Evolutionary conservation across 2,329 filamentous ascomycete genomes (phyloP), one percentile per base, ranked within the genome.

Genomic region (Sporothrix phasma): DNA sequence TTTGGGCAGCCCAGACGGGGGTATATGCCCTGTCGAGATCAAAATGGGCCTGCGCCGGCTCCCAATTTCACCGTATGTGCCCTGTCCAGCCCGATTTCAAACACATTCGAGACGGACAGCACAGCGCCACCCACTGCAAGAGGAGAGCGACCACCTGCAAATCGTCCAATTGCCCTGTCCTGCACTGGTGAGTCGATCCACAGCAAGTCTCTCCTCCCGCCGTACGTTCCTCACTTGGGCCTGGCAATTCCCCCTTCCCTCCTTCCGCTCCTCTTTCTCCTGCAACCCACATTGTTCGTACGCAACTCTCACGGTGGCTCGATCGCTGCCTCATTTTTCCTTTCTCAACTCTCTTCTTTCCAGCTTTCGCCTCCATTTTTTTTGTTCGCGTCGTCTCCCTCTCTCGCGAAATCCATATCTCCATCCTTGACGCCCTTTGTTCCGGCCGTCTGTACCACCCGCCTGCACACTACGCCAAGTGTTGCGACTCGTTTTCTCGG

Each of bases 401-500:
- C 31, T 22, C 24, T 56, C n/a, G n/a, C 58, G n/a, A n/a, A 4
- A 24, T 45, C 54, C 15, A 43, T 43, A 43, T 43, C 56, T 45
- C 39, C 37, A 26, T 59, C 54, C 39, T 53, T 5, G 56, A 59
- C 56, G 24, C 31, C 31, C 39, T 59, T 43, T 13, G n/a, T 58
- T 37, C 54, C 54, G 15, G 37, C 22, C 22, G 56, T n/a, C 49
- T 63, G 37, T 46, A 26, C 49, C 19, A 43, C 37, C 39, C 37
- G 24, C 15, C 37, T 54, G 60, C 60, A 51, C 17, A 17, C 45
- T 24, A 62, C 59, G 63, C 63, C 41, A 62, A 26, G 39, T 26
- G 19, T 41, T 46, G 17, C 39, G 63, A 61, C 37, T 56, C 51
- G n/a, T 49, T 39, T 49, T 65, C 63, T 65, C 49, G 63, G 63